Percentiles rank a stretch among this genome's conserved stretches.
Conservation (phyloP, 345 rosid species). For the Draba incana region DNA sequence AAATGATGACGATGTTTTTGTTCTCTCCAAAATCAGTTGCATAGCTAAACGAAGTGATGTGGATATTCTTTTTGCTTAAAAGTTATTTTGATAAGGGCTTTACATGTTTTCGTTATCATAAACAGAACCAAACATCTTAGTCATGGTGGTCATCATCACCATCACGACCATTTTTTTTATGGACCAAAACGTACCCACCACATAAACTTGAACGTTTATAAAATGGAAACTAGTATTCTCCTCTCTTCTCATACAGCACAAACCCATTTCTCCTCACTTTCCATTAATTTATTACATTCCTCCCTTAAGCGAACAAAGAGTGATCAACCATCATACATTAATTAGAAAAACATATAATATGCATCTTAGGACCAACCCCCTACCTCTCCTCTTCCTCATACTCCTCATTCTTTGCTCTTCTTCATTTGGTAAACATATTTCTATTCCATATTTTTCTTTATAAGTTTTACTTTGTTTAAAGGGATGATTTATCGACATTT, state of each 20-base stretch:
- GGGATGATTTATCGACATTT: background rate
- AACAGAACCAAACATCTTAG: slow-evolving; percentile 41
- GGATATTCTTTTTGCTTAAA: slow-evolving; percentile 17
- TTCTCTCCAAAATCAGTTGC: too few relatives aligned
- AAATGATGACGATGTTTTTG: too few relatives aligned
- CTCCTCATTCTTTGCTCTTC: slow-evolving; percentile 47
- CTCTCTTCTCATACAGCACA: slow-evolving; percentile 28
- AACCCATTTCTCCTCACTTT: slow-evolving; percentile 6
- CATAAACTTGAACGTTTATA: slow-evolving; percentile 38
- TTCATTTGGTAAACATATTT: slow-evolving; percentile 34
- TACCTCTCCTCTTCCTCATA: slow-evolving; percentile 46
- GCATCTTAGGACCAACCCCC: slow-evolving; percentile 51
- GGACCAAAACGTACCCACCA: slow-evolving; percentile 37
- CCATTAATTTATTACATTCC: background rate
- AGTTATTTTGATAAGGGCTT: slow-evolving; percentile 29
- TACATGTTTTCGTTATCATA: slow-evolving; percentile 29
- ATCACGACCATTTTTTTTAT: slow-evolving; percentile 25
- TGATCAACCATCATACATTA: background rate
- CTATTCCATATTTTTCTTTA: background rate
- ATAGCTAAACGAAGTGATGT: too few relatives aligned
- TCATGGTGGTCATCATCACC: slow-evolving; percentile 37
- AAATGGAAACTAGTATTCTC: slow-evolving; percentile 38
- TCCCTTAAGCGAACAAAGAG: background rate
- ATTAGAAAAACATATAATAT: slow-evolving; percentile 26
- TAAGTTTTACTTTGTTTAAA: background rate